Evolutionary conservation across 2,329 filamentous ascomycete genomes (phyloP), one percentile per base, ranked within the genome.

Genomic region (Claviceps purpurea): DNA sequence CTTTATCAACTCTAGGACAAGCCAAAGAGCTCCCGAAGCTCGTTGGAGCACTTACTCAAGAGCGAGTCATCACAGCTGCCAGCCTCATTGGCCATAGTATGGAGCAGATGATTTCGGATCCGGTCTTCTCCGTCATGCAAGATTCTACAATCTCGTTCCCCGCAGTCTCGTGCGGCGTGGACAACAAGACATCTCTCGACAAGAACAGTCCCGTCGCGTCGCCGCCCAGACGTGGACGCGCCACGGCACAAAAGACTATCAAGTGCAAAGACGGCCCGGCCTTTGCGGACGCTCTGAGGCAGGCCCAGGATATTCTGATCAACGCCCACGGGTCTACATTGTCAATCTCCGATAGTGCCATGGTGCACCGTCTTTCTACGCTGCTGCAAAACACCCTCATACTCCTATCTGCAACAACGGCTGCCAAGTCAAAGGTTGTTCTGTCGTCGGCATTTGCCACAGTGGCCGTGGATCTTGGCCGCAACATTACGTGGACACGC

Each of bases 131-230:
- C 18, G 86, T 91, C 10, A 77, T 97, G 16, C 87, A 91, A 46
- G 93, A 98, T 61, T 96, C 93, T 0, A 95, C 89, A 0, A 82
- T 96, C 26, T 94, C 89, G 0, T 85, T 91, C 54, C 89, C 90
- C 1, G 82, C 87, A 0, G 73, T 91, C 40, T 70, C 70, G 24
- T 62, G 65, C 56, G 64, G 67, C 30, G 60, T 68, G 26, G 75
- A 75, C 38, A 75, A 75, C 39, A 70, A 69, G 55, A 56, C 54
- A n/a, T 57, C 60, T 30, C 59, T 64, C 11, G 68, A 73, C 44
- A 65, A 67, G 34, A 56, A 62, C 22, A 68, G 68, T 2, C 53
- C 66, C 4, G 57, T 58, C 4, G 69, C 70, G 51, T 64, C 69
- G 13, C 70, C 71, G 49, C 58, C 61, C n/a, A 60, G 62, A 50